Base-by-base conservation (phyloP, 2,329 filamentous ascomycete species). In the Cladorrhinum sp. region DNA sequence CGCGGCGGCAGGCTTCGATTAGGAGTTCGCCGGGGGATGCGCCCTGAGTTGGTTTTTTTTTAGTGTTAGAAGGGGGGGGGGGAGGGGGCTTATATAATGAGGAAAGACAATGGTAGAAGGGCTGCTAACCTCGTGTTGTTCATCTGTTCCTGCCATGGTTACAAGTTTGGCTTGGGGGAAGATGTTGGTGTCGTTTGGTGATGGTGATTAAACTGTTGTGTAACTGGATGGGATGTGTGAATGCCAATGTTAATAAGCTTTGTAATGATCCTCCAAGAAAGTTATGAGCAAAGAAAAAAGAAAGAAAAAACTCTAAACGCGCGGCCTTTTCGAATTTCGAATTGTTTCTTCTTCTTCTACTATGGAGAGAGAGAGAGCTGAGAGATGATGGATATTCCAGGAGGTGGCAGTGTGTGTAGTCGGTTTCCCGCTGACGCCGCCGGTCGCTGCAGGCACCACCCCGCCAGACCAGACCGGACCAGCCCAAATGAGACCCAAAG, bases 1-100 rank as follows among this genome's bases (percentile, higher is more conserved):
- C 94, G 72, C 92, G 86, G 64, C 94, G 91, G 78, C 91, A 96
- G 70, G 95, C 91, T 80, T 96, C 94, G 76, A 98, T 86, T 69
- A 98, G 85, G 71, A 91, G 85, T 79, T 98, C 94, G 74, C 88
- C 83, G 52, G 87, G 86, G 62, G 91, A 91, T 68, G 94, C 94
- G 73, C 94, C 95, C 89, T 96, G 36, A 9, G 26, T n/a, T n/a
- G n/a, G n/a, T n/a, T n/a, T n/a, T n/a, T n/a, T 2, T 28, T 28
- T 5, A n/a, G 16, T 20, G 70, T 64, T 59, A 52, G 55, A 50
- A 65, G 59, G 55, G 33, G 18, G 26, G 16, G 14, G 39, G 20
- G 28, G 6, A 49, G 20, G 18, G 16, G 24, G 49, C 9, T 28
- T 28, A n/a, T n/a, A n/a, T n/a, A 33, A 20, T 3, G 14, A n/a